Conservation (phyloP, 371 early-diverging fungal species). For the Smittium mucronatum region DNA sequence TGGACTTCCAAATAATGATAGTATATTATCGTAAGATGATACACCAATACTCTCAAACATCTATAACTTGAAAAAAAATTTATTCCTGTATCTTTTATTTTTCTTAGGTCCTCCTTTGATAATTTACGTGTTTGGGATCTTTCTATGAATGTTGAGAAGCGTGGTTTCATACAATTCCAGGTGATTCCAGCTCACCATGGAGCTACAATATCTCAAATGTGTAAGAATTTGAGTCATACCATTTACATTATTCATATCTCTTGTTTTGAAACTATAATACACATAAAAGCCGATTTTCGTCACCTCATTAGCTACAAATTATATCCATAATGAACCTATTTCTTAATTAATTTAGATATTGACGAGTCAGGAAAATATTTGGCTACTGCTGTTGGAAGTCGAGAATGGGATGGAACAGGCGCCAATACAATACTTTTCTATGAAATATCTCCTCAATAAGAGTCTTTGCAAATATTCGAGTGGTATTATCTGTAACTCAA, state of each 20-base stretch:
- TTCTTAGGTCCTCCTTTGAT: slow-evolving; percentile 70
- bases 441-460: slow-evolving; percentile 37
- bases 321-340: slow-evolving; percentile 8
- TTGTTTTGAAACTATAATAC: background rate
- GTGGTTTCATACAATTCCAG: slow-evolving; percentile 64
- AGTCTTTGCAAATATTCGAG: too few relatives aligned
- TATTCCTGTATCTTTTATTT: background rate
- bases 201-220: slow-evolving; percentile 61
- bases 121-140: slow-evolving; percentile 85
- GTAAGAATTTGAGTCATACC: slow-evolving; percentile 37
- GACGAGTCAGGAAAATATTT: slow-evolving; percentile 61
- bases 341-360: slow-evolving; percentile 29
- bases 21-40: slow-evolving; percentile 61
- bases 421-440: slow-evolving; percentile 76
- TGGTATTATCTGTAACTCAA: too few relatives aligned
- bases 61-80: background rate
- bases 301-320: background rate
- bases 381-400: slow-evolving; percentile 78
- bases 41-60: too few relatives aligned
- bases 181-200: slow-evolving; percentile 85
- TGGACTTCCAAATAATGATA: slow-evolving; percentile 63
- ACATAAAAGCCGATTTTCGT: background rate
- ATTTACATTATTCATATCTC: background rate
- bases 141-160: slow-evolving; percentile 20
- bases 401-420: slow-evolving; percentile 82